Conservation (phyloP, 176 grass and related monocot species). For the Cenchrus purpureus region DNA sequence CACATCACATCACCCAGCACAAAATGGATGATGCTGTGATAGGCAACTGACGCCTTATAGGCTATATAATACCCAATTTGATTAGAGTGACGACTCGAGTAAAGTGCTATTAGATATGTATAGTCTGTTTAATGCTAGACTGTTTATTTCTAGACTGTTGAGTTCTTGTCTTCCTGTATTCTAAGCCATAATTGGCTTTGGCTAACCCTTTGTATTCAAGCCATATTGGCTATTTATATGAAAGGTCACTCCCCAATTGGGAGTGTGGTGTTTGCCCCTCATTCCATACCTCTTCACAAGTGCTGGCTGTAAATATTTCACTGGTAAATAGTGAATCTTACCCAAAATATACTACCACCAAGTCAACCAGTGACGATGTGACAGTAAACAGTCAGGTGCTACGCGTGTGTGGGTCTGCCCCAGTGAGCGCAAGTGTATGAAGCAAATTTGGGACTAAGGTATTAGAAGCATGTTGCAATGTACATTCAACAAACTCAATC, state of each 20-base stretch:
- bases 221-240: no score
- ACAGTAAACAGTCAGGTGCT: neutral
- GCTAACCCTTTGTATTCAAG: no score
- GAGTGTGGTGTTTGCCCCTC: no score
- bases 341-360: neutral
- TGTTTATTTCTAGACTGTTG: no score
- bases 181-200: no score
- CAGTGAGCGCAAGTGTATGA: neutral
- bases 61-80: neutral
- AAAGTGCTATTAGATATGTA: neutral
- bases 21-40: neutral
- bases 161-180: no score
- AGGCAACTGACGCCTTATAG: neutral
- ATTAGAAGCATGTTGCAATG: neutral
- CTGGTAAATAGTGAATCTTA: neutral
- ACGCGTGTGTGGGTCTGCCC: neutral
- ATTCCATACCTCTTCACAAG: neutral
- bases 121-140: no score
- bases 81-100: neutral
- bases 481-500: neutral
- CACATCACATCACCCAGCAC: neutral
- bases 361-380: neutral
- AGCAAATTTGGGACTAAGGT: conserved; percentile 12
- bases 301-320: neutral
- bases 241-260: no score